These are phyloP conservation scores for Pharus latifolius DNA, from an alignment of 176 grass and related monocot genomes.

Conservation along the genomic window DNA sequence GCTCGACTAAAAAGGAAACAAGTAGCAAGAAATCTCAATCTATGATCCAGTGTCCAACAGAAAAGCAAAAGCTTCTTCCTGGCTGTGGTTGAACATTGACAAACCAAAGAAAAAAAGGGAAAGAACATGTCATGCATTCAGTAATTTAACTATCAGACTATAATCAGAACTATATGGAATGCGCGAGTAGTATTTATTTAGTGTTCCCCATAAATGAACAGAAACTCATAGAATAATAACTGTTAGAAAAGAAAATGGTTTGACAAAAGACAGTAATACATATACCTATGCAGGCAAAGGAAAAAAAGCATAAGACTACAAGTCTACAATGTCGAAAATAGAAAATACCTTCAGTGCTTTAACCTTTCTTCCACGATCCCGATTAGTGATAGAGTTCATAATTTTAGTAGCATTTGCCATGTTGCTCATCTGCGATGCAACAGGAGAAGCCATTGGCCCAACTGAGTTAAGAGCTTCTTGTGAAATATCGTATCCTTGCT, in stretches of 20 bases:
- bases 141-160: not conserved
- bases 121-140: not conserved
- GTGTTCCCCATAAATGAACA: not conserved
- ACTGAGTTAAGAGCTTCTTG: slow-evolving; percentile 24
- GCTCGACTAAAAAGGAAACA: not conserved
- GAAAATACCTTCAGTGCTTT: slow-evolving; percentile 55
- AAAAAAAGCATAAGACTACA: not conserved
- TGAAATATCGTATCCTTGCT: slow-evolving; percentile 40
- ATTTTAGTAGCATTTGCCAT: slow-evolving; percentile 69
- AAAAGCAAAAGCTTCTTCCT: no score
- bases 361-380: slow-evolving; percentile 60
- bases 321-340: not conserved
- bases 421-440: slow-evolving; percentile 74
- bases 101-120: not conserved
- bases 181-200: not conserved
- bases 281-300: not conserved
- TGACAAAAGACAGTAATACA: not conserved
- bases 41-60: not conserved
- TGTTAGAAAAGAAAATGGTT: not conserved
- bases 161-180: not conserved
- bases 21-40: not conserved
- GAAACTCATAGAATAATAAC: not conserved
- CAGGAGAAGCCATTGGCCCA: slow-evolving; percentile 36
- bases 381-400: slow-evolving; percentile 71
- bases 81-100: no score